A percentile compares a stretch with the other conserved stretches of the same genome.
Conservation (phyloP, 768 basidiomycete genomes). For the Serendipita vermifera region DNA sequence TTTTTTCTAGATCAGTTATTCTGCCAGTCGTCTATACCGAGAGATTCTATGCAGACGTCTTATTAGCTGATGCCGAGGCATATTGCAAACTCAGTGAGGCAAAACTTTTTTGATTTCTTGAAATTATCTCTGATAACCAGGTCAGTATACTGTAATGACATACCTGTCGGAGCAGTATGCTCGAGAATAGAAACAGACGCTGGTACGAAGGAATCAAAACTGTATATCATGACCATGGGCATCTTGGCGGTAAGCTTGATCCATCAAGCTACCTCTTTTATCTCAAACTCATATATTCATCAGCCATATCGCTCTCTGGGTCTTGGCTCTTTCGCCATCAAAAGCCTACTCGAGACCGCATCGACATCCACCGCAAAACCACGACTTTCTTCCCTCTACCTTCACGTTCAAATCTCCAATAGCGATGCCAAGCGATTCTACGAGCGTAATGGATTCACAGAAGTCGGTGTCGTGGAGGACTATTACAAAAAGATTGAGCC, state of each 20-base stretch:
- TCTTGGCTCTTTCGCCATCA: slow-evolving; percentile 58
- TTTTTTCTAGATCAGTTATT: slow-evolving; percentile 33
- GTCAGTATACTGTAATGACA: slow-evolving; percentile 86
- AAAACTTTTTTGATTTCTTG: slow-evolving; percentile 10
- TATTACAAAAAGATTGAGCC: slow-evolving; percentile 89
- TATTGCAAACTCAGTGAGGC: slow-evolving; percentile 71
- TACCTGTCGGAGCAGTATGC: slow-evolving; percentile 81
- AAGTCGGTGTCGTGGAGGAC: slow-evolving; percentile 48
- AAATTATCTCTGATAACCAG: not conserved
- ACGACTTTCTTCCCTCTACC: slow-evolving; percentile 55
- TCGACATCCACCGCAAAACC: slow-evolving; percentile 38
- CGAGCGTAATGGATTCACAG: slow-evolving; percentile 67
- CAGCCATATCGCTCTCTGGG: slow-evolving; percentile 78
- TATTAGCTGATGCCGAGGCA: slow-evolving; percentile 63
- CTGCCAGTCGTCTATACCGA: slow-evolving; percentile 86
- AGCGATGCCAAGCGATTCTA: slow-evolving; percentile 66
- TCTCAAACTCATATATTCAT: not conserved
- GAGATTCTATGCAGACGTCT: slow-evolving; percentile 72
- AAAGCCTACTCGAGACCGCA: slow-evolving; percentile 54
- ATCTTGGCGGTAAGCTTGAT: slow-evolving; percentile 57
- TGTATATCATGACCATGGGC: slow-evolving; percentile 90
- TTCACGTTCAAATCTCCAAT: slow-evolving; percentile 84
- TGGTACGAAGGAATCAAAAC: slow-evolving; percentile 38
- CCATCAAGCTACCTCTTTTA: not conserved
- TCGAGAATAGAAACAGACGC: slow-evolving; percentile 55